Conservation (phyloP, 2,329 filamentous ascomycete genomes). For the Colletotrichum orbiculare region DNA sequence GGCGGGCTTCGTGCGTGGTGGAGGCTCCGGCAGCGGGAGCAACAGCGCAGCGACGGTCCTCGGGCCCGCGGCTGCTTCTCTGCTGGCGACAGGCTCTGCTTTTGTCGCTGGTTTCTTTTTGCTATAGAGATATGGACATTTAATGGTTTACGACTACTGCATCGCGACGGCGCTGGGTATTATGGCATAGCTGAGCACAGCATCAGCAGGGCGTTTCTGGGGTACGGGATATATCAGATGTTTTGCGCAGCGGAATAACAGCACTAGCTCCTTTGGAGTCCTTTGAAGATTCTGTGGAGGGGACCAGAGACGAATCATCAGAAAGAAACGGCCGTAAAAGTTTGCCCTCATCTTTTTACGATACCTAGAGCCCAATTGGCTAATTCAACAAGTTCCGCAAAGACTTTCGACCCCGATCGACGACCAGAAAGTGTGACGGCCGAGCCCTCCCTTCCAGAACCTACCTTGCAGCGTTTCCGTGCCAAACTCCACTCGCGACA, state of each 20-base stretch:
- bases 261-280: slow-evolving; percentile 8
- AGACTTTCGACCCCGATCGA: too few relatives aligned
- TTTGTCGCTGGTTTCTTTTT: slow-evolving; percentile 20
- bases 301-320: neutral
- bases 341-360: neutral
- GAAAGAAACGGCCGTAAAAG: neutral
- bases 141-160: slow-evolving; percentile 18
- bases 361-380: slow-evolving; percentile 27
- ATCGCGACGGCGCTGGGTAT: slow-evolving; percentile 31
- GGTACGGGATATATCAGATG: neutral
- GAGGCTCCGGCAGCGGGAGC: slow-evolving; percentile 9
- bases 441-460: too few relatives aligned
- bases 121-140: neutral
- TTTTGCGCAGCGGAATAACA: neutral
- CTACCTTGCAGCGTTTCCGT: neutral
- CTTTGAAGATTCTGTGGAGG: slow-evolving; percentile 17
- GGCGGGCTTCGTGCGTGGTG: slow-evolving; percentile 47
- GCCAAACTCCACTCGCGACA: neutral
- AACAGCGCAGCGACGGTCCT: slow-evolving; percentile 27
- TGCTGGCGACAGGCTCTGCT: slow-evolving; percentile 22
- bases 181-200: slow-evolving; percentile 18
- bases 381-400: neutral
- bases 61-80: slow-evolving; percentile 20
- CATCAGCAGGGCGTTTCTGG: slow-evolving; percentile 29
- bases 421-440: too few relatives aligned